Conservation (phyloP, 441 rosid species). For the Metrosideros polymorpha region DNA sequence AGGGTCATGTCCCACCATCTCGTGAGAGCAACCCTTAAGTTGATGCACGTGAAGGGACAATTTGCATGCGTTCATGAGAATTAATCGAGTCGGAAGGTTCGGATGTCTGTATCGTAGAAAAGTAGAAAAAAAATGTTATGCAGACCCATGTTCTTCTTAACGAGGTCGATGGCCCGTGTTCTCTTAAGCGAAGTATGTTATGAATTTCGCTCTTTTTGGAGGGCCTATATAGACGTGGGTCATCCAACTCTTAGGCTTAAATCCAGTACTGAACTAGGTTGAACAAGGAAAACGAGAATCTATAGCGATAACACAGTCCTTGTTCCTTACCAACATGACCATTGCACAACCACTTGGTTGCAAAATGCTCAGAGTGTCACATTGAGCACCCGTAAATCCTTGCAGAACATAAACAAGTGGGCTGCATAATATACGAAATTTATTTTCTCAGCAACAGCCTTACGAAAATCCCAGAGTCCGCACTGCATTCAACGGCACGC, state of each 20-base stretch:
- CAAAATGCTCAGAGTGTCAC: not conserved
- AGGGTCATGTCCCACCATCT: not conserved
- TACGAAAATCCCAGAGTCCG: not conserved
- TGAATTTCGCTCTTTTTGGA: not conserved
- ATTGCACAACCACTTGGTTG: not conserved
- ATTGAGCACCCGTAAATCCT: not conserved
- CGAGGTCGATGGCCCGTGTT: too few relatives aligned
- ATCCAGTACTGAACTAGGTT: not conserved
- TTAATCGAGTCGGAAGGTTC: not conserved
- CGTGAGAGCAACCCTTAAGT: not conserved
- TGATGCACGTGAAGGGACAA: not conserved
- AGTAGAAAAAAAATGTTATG: fast-evolving
- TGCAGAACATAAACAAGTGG: not conserved
- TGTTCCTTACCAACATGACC: not conserved
- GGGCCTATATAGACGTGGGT: not conserved
- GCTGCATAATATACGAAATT: not conserved
- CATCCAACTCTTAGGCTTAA: not conserved
- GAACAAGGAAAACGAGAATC: not conserved
- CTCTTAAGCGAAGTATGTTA: not conserved
- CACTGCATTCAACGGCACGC: not conserved
- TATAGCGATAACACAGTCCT: not conserved
- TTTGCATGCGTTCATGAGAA: not conserved
- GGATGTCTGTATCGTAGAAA: fast-evolving
- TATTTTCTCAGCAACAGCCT: not conserved
- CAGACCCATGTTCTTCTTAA: not conserved